A percentile compares a stretch with the other conserved stretches of the same genome.
phyloP scores from a whole-genome alignment of 495 filamentous ascomycete species.

The Xylaria curta region DNA sequence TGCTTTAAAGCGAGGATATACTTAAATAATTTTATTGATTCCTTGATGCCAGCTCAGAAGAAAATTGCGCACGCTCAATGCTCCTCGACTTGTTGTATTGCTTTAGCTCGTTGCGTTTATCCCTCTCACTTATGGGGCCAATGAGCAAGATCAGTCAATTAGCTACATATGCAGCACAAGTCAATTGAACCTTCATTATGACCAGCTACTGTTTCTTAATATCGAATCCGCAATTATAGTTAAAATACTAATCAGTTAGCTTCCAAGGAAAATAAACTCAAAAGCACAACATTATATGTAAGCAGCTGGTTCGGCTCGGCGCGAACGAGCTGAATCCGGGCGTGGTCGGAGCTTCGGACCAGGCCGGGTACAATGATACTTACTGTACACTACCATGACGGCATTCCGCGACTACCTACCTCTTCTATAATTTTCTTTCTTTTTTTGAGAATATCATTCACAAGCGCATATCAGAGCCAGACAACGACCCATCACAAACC shows the following conservation, averaged over 20 bases:
- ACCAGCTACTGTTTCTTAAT: background rate
- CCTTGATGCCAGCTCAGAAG: background rate
- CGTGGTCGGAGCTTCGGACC: conserved; percentile 13
- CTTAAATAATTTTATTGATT: background rate
- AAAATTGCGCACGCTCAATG: background rate
- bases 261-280: background rate
- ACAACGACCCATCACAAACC: background rate
- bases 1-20: background rate
- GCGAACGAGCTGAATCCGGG: background rate
- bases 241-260: background rate
- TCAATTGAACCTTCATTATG: background rate
- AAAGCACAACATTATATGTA: background rate
- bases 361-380: background rate
- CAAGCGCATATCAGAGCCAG: background rate
- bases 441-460: conserved; percentile 1
- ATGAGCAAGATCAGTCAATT: background rate
- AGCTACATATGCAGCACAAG: background rate
- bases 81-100: background rate
- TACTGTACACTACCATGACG: conserved; percentile 22
- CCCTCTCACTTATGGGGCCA: background rate
- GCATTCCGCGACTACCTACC: conserved; percentile 18
- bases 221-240: background rate
- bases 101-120: background rate
- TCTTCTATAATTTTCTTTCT: background rate
- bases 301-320: background rate